phyloP scores from a whole-genome alignment of 441 rosid genomes.

The Gossypium gossypioides region DNA sequence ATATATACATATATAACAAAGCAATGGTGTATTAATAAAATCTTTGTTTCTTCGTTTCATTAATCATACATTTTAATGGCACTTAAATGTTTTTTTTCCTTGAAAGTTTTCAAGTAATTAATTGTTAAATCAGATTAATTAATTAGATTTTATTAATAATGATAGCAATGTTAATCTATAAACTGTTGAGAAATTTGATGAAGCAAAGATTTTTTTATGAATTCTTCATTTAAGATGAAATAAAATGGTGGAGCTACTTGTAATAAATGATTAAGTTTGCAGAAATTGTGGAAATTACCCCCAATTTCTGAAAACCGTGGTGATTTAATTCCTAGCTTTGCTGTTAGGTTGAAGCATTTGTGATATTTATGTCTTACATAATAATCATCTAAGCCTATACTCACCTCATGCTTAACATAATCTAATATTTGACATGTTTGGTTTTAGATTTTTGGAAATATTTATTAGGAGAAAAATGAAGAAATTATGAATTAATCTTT shows the following conservation, averaged over 20 bases:
- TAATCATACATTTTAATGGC: background rate
- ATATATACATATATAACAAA: background rate
- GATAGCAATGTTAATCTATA: background rate
- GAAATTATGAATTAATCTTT: too few species aligned
- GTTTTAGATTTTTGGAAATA: too few species aligned
- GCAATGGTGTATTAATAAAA: background rate
- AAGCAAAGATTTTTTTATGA: background rate
- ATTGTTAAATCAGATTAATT: background rate
- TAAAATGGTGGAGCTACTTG: constrained; percentile 2
- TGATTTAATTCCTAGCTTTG: background rate
- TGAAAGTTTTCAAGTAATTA: background rate
- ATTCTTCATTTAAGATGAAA: background rate
- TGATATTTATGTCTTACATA: background rate
- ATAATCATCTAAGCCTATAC: too few species aligned
- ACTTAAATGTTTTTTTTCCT: background rate
- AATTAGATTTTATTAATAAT: background rate
- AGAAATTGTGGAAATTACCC: background rate
- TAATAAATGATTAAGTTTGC: background rate
- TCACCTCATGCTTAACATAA: too few species aligned
- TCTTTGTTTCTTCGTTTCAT: background rate
- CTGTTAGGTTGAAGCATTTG: background rate
- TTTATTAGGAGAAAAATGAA: too few species aligned
- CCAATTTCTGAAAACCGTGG: background rate
- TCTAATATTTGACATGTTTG: too few species aligned
- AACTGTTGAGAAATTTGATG: background rate